phyloP scores from a whole-genome alignment of 129 eudicot genomes.

The Saussurea involucrata region DNA sequence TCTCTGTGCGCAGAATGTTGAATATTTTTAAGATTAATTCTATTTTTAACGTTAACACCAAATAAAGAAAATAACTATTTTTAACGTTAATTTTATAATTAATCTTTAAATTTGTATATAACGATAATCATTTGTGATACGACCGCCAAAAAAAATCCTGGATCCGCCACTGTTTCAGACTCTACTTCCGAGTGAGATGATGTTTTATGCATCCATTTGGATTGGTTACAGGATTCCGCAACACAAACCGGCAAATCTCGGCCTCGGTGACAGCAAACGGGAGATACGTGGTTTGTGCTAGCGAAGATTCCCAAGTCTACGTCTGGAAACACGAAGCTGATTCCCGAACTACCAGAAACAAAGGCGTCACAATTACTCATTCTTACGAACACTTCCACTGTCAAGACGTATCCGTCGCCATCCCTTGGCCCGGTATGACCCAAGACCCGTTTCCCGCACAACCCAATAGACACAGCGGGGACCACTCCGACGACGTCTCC shows the following conservation, averaged over 20 bases:
- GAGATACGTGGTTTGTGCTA: conserved; percentile 76
- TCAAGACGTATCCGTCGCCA: conserved; percentile 81
- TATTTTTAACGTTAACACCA: too few relatives aligned
- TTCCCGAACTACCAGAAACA: conserved; percentile 64
- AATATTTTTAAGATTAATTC: too few relatives aligned
- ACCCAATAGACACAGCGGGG: conserved; percentile 24
- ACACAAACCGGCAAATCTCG: conserved; percentile 88
- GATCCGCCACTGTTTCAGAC: too few relatives aligned
- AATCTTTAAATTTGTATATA: too few relatives aligned
- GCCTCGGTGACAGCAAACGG: conserved; percentile 86
- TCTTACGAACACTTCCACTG: conserved; percentile 87
- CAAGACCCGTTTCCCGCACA: conserved; percentile 37
- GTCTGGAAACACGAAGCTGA: conserved; percentile 93
- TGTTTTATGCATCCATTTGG: background rate
- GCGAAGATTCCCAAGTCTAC: conserved; percentile 92
- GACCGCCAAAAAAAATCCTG: too few relatives aligned
- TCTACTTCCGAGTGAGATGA: background rate
- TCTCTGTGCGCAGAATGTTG: too few relatives aligned
- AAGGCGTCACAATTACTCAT: conserved; percentile 63
- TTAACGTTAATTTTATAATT: too few relatives aligned
- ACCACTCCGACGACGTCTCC: conserved; percentile 46
- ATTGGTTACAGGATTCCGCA: conserved; percentile 68
- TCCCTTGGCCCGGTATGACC: conserved; percentile 85
- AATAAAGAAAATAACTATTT: too few relatives aligned
- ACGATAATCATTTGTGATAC: too few relatives aligned